Base-by-base conservation (phyloP, 768 basidiomycete genomes). In the Collybia sordida region DNA sequence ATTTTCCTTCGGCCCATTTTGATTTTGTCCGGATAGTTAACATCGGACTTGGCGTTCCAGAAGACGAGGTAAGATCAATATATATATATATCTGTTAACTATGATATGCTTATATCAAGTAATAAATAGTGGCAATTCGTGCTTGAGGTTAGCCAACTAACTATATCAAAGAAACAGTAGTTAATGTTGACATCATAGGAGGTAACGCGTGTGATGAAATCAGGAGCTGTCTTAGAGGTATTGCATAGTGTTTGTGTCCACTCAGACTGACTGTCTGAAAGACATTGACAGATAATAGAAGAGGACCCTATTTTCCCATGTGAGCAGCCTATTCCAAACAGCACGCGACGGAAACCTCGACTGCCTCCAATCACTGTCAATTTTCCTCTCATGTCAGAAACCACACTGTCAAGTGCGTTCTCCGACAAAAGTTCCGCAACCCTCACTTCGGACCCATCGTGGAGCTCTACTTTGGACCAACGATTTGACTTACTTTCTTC, bases 281-380 rank as follows among this genome's bases (percentile, higher is more conserved):
- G 40, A 23, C 22, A 39, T n/a, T 28, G n/a, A 18, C 53, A 89
- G 87, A 71, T 88, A 7, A 77, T 88, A 31, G 88, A 88, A 62
- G 88, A 90, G 51, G 86, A 88, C 59, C 72, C 83, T 6, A 73
- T 88, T 41, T 90, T 90, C 59, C 88, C 88, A 6, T 80, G 73
- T 51, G 62, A 65, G n/a, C 59, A 59, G 2, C 59, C 59, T 21
- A 56, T 53, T 17, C 52, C 53, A 12, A 56, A 52, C 18, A 27
- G 12, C 25, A 14, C 36, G 2, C 28, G 49, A 9, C 45, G 14
- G 45, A 22, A 21, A 17, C 21, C 53, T 41, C 53, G 53, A 42
- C 48, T 59, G 41, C 37, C 57, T n/a, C 44, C 56, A 27, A 49
- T 59, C n/a, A n/a, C 55, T 19, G 48, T 63, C 36, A 50, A 59